Evolutionary conservation across 83 land plant genomes (phyloP).

Genomic region (Picea engelmannii): DNA sequence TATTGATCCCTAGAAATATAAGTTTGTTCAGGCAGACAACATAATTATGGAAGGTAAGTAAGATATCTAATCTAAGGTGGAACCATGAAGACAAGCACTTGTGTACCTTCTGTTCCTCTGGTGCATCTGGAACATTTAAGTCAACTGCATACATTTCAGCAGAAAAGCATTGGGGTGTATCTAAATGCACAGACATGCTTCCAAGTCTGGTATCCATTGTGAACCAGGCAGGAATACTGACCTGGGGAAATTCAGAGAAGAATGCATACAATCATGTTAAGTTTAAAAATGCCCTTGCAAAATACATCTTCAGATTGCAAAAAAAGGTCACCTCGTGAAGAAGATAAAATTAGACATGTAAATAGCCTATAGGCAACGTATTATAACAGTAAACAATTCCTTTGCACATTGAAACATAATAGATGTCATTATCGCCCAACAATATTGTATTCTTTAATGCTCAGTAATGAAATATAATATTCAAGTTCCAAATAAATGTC

Average conservation of each 20-base stretch:
- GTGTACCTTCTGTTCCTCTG: slow-evolving; percentile 91
- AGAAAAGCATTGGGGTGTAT: slow-evolving; percentile 96
- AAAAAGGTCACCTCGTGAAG: too few species aligned
- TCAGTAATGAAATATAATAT: too few species aligned
- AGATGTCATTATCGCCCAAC: background rate
- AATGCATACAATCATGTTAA: background rate
- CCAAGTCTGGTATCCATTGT: slow-evolving; percentile 93
- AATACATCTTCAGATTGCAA: background rate
- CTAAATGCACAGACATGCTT: slow-evolving; percentile 90
- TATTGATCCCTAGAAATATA: background rate
- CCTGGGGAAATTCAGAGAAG: slow-evolving; percentile 38
- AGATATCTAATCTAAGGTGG: background rate
- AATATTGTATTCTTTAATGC: too few species aligned
- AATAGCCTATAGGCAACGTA: background rate
- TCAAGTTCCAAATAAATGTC: background rate
- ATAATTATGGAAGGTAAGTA: background rate
- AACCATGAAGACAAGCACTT: background rate
- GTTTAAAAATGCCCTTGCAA: background rate
- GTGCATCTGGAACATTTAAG: slow-evolving; percentile 72
- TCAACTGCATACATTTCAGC: slow-evolving; percentile 98
- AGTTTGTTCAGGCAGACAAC: background rate
- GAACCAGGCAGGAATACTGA: slow-evolving; percentile 97
- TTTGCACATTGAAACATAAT: too few species aligned
- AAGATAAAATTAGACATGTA: too few species aligned
- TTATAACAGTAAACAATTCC: background rate